Percentiles rank a stretch among this genome's conserved stretches.
Evolutionary conservation across 352 stramenopile genomes (phyloP).

Genomic region (Elongisporangium anandrum): DNA sequence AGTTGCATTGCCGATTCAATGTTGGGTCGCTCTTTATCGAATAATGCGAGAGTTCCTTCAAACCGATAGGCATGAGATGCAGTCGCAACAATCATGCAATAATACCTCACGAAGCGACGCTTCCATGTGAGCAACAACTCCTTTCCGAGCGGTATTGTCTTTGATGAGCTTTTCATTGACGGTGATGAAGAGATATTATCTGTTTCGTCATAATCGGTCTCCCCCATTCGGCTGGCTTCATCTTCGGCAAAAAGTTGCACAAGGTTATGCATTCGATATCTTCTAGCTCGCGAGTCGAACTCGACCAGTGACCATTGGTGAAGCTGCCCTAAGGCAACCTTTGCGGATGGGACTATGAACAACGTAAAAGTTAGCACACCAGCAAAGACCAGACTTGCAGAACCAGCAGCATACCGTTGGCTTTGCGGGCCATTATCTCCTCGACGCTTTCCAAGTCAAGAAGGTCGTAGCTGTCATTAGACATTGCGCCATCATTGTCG

Average conservation of each 20-base stretch:
- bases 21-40: conserved; percentile 78
- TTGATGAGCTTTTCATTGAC: conserved; percentile 21
- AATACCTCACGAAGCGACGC: conserved; percentile 82
- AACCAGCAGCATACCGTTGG: conserved; percentile 16
- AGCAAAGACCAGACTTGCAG: background rate
- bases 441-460: conserved; percentile 69
- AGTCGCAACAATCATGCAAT: conserved; percentile 73
- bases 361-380: background rate
- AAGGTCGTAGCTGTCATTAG: conserved; percentile 71
- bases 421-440: conserved; percentile 48
- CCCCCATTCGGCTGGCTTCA: conserved; percentile 55
- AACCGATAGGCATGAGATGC: conserved; percentile 75
- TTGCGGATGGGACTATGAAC: conserved; percentile 37
- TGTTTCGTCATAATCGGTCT: conserved; percentile 29
- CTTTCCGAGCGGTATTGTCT: conserved; percentile 34
- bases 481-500: conserved; percentile 79
- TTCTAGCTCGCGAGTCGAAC: conserved; percentile 58
- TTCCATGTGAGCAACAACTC: conserved; percentile 77
- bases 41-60: conserved; percentile 59
- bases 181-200: conserved; percentile 8
- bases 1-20: conserved; percentile 80
- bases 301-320: conserved; percentile 83
- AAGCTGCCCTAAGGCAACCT: conserved; percentile 49
- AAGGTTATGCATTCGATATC: conserved; percentile 82
- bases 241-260: conserved; percentile 83